Percentiles rank a stretch among this genome's conserved stretches.
phyloP scores from a whole-genome alignment of 2,329 filamentous ascomycete species.

The Pestalotiopsis sp. region DNA sequence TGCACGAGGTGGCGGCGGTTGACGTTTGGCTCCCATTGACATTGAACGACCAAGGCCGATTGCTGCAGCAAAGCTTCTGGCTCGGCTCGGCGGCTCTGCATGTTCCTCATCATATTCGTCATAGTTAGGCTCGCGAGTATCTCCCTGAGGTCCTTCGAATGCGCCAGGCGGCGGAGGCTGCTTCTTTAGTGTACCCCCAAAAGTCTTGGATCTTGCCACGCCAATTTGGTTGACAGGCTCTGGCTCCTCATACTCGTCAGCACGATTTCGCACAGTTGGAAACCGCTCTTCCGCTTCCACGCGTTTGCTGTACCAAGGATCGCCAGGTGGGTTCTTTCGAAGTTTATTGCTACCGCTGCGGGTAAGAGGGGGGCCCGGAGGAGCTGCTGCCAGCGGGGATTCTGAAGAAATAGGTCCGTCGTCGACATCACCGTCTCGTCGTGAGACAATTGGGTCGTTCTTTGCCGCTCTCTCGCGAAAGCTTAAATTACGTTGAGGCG shows the following conservation, averaged over 20 bases:
- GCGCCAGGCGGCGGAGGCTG: slow-evolving; percentile 21
- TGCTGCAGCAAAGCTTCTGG: slow-evolving; percentile 24
- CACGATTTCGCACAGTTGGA: slow-evolving; percentile 18
- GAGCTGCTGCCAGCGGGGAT: slow-evolving; percentile 31
- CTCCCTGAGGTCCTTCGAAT: slow-evolving; percentile 24
- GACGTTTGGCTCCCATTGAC: slow-evolving; percentile 22
- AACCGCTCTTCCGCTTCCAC: slow-evolving; percentile 45
- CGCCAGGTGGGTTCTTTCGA: slow-evolving; percentile 59
- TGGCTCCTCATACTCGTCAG: slow-evolving; percentile 16
- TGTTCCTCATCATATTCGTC: slow-evolving; percentile 21
- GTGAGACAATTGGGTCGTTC: slow-evolving; percentile 42
- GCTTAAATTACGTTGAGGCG: slow-evolving; percentile 60
- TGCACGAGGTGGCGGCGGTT: slow-evolving; percentile 15
- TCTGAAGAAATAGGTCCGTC: slow-evolving; percentile 23
- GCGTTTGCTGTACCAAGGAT: slow-evolving; percentile 47
- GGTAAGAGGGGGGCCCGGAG: slow-evolving; percentile 40
- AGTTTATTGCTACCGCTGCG: slow-evolving; percentile 62
- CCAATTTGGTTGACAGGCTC: background rate
- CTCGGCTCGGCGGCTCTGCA: slow-evolving; percentile 25
- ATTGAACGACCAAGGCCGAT: slow-evolving; percentile 27
- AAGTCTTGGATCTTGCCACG: slow-evolving; percentile 7
- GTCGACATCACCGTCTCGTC: slow-evolving; percentile 26
- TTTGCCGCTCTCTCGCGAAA: slow-evolving; percentile 61
- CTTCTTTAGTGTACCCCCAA: slow-evolving; percentile 17
- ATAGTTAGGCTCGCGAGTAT: slow-evolving; percentile 24